Conservation (phyloP, 1,284 basidiomycete genomes). For the Meira nashicola region DNA sequence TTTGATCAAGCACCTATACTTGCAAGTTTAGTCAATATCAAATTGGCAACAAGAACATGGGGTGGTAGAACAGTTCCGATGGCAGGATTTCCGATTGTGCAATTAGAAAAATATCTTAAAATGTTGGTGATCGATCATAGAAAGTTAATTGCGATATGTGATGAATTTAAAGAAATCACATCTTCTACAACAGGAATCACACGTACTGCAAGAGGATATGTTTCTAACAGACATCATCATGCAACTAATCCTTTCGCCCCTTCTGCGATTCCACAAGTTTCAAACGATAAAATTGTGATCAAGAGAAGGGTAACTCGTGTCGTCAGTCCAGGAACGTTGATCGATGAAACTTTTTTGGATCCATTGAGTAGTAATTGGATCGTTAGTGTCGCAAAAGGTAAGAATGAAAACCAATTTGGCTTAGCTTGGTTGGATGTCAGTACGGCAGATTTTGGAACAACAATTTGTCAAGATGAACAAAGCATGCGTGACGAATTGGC, state of each 20-base stretch:
- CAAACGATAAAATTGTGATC: constrained; percentile 21
- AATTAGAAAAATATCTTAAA: constrained; percentile 51
- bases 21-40: constrained; percentile 37
- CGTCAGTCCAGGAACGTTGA: constrained; percentile 46
- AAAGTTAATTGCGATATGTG: constrained; percentile 45
- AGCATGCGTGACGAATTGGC: constrained; percentile 45
- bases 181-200: neutral
- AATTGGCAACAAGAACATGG: constrained; percentile 42
- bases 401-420: constrained; percentile 22
- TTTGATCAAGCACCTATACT: constrained; percentile 45
- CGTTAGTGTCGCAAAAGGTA: constrained; percentile 18
- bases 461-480: constrained; percentile 26
- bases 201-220: neutral
- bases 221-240: neutral
- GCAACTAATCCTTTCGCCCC: no score
- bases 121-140: constrained; percentile 43
- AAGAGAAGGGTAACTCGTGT: constrained; percentile 40
- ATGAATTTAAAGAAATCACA: constrained; percentile 32
- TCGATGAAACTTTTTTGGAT: constrained; percentile 50
- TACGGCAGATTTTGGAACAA: constrained; percentile 46
- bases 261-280: neutral
- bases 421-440: constrained; percentile 50
- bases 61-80: constrained; percentile 39
- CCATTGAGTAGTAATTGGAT: constrained; percentile 49
- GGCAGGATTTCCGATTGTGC: constrained; percentile 48